Conservation (phyloP, 1,284 basidiomycete genomes). For the Rhodotorula mucilaginosa region DNA sequence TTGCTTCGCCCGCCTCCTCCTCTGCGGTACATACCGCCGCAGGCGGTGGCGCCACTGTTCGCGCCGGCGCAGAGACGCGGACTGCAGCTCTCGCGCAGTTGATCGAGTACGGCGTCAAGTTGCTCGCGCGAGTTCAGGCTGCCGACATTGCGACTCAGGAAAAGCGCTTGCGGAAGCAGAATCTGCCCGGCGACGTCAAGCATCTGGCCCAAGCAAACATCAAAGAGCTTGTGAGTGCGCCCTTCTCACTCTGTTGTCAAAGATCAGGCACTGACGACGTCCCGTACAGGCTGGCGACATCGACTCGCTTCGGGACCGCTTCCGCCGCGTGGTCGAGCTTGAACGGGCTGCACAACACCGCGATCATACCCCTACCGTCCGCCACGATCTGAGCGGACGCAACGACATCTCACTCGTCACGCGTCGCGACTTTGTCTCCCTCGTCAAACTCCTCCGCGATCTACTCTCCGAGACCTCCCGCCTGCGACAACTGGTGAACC, state of each 20-base stretch:
- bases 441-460: slow-evolving; percentile 84
- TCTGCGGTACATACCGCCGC: background rate
- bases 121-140: slow-evolving; percentile 35
- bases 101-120: slow-evolving; percentile 38
- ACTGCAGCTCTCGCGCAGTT: slow-evolving; percentile 38
- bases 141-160: slow-evolving; percentile 86
- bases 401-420: slow-evolving; percentile 59
- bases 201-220: slow-evolving; percentile 84
- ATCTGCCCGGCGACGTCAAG: slow-evolving; percentile 73
- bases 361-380: slow-evolving; percentile 34
- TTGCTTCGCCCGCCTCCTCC: slow-evolving; percentile 13
- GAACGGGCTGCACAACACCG: slow-evolving; percentile 51
- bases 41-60: background rate
- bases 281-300: slow-evolving; percentile 57
- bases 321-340: slow-evolving; percentile 59
- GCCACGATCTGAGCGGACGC: background rate
- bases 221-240: slow-evolving; percentile 61
- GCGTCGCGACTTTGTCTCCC: slow-evolving; percentile 74
- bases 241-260: background rate
- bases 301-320: slow-evolving; percentile 67
- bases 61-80: slow-evolving; percentile 14
- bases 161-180: slow-evolving; percentile 84
- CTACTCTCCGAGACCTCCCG: slow-evolving; percentile 78
- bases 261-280: background rate
- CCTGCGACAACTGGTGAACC: slow-evolving; percentile 79